These are phyloP conservation scores for Plantago major DNA, from an alignment of 257 asterid genomes.

Conservation along the genomic window DNA sequence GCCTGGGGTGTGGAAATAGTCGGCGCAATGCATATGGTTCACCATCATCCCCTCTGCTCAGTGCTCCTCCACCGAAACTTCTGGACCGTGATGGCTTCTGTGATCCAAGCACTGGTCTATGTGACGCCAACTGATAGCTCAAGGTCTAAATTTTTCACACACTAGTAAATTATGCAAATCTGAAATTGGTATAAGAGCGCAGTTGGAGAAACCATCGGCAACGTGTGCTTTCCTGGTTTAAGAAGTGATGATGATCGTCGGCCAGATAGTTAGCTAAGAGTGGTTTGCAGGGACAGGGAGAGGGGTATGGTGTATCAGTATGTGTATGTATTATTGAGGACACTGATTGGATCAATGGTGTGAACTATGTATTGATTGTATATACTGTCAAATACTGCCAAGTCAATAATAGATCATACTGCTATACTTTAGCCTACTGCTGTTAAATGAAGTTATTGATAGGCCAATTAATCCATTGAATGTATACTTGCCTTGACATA, in stretches of 20 bases:
- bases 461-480: no score
- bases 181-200: not conserved
- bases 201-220: not conserved
- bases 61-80: constrained; percentile 82
- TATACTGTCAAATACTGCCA: no score
- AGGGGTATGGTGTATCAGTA: no score
- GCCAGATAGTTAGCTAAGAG: not conserved
- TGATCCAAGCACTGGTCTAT: constrained; percentile 74
- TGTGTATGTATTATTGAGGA: no score
- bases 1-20: constrained; percentile 94
- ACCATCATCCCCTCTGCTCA: constrained; percentile 89
- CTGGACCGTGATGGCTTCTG: constrained; percentile 93
- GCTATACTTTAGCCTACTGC: no score
- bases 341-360: no score
- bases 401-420: no score
- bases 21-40: constrained; percentile 85
- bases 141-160: not conserved
- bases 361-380: no score
- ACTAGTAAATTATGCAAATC: not conserved
- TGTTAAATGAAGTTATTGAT: no score
- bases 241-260: not conserved
- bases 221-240: not conserved
- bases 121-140: constrained; percentile 47
- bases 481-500: no score
- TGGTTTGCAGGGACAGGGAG: not conserved